Evolutionary conservation across 306 rosid genomes (phyloP), one percentile per base, ranked within the genome.

Genomic region (Begonia loranthoides): DNA sequence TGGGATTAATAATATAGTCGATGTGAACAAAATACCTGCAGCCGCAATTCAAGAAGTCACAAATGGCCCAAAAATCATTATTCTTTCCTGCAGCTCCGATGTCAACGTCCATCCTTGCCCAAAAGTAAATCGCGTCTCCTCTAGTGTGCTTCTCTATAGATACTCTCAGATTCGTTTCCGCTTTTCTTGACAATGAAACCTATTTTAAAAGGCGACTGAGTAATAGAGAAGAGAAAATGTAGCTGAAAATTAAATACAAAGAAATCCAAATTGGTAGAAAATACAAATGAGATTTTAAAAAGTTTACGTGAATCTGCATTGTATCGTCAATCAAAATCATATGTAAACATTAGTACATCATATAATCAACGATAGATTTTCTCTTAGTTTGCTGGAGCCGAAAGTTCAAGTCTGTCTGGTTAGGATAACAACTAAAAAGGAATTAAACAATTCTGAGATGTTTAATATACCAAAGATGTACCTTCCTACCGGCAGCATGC

Each of bases 401-500:
- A n/a, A n/a, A n/a, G n/a, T n/a, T n/a, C n/a, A n/a, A n/a, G n/a
- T n/a, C n/a, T n/a, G n/a, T n/a, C 34, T 28, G 4, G 34, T 3
- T 28, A 0, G 34, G 4, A 28, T 28, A 28, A 4, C 34, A 28
- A 6, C 34, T 28, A 28, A 6, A 28, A 28, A n/a, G n/a, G n/a
- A n/a, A 6, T 28, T 6, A 28, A 28, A 28, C 34, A 28, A 28
- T 28, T 28, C 7, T 28, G 34, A 28, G 34, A 28, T 6, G 34
- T 28, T 43, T 43, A 43, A 10, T 43, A 13, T 43, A 43, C 13
- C n/a, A 43, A 9, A 2, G 64, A 65, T 73, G 68, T 90, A 90
- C 99, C 99, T 80, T 76, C 73, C 87, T 83, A 74, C 92, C 93
- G 66, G 90, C 82, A 56, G 99, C 95, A 59, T 62, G 94, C 99